phyloP scores from a whole-genome alignment of 176 grass and related monocot species.

The Carex littledalei region DNA sequence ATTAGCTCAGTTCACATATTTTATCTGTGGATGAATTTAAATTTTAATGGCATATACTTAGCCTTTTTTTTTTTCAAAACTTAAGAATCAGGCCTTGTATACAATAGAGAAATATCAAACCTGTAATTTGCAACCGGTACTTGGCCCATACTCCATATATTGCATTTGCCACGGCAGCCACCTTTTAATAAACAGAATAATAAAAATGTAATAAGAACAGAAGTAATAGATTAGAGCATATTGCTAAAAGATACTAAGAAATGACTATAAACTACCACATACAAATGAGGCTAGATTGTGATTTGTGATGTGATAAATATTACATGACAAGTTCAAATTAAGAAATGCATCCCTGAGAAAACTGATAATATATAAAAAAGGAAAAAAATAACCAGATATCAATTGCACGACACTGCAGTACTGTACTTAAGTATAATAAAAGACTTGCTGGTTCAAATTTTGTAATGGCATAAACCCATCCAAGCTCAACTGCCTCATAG shows the following conservation, averaged over 20 bases:
- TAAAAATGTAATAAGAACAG: slow-evolving; percentile 1
- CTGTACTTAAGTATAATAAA: neutral
- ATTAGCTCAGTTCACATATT: neutral
- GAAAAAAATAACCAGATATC: neutral
- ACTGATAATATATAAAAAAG: neutral
- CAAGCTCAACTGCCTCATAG: slow-evolving; percentile 89
- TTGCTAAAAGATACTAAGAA: neutral
- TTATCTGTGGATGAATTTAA: neutral
- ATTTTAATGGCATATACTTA: neutral
- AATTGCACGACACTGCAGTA: neutral
- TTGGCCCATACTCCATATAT: slow-evolving; percentile 87
- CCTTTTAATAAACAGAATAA: slow-evolving; percentile 31
- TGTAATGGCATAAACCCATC: slow-evolving; percentile 94
- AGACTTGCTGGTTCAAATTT: slow-evolving; percentile 89
- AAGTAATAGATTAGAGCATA: neutral
- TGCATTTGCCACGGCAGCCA: slow-evolving; percentile 78
- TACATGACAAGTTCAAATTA: neutral
- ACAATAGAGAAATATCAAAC: slow-evolving; percentile 26
- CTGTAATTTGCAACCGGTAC: slow-evolving; percentile 93
- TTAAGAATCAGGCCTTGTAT: neutral
- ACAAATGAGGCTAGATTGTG: neutral
- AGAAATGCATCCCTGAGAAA: neutral
- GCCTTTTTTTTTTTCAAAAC: neutral
- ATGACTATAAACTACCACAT: neutral
- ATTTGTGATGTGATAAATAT: no score